Evolutionary conservation across 1,139 yeast genomes (phyloP), one percentile per base, ranked within the genome.

Genomic region (Hyphopichia wangnamkhiaoensis): DNA sequence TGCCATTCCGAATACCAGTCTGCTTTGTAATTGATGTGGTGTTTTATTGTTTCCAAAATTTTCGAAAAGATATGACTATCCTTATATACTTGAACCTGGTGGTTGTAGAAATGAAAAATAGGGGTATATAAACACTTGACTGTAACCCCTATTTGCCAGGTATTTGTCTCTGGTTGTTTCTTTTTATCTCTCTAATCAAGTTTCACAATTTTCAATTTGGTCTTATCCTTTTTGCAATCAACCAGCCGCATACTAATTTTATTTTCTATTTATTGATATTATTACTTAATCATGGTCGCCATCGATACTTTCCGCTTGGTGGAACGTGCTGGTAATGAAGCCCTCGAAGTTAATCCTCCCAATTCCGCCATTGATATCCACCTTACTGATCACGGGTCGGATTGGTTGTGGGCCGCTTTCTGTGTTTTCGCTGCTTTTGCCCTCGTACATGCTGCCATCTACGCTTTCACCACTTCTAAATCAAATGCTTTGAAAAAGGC

Each of bases 381-480:
- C 43, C 49, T 82, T 35, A 80, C 85, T 15, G 46, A 54, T 10
- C 80, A 77, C 48, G 89, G 89, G 51, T 79, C 86, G 6, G 78
- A 79, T 56, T 82, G 87, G 87, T 68, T 79, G 47, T 82, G 88
- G 88, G 76, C 89, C 1, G 84, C 69, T 15, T 80, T 83, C 51
- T 58, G 79, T 2, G 45, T 68, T 10, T 78, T 81, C 53, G 70
- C 71, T 12, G 40, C 73, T 3, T 56, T 73, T 8, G 58, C 80
- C 12, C 39, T 80, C 18, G 52, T 58, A 32, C 74, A 76, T 52
- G 68, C 68, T 9, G 58, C 56, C 21, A 48, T 70, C 28, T 71
- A 71, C 44, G 63, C 66, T 37, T 59, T 63, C 33, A 65, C 74
- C 34, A 68, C 66, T 37, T 54, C 67, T 17, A 55, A 58, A 41